phyloP scores from a whole-genome alignment of 2,329 filamentous ascomycete genomes.

The Colletotrichum sp. region DNA sequence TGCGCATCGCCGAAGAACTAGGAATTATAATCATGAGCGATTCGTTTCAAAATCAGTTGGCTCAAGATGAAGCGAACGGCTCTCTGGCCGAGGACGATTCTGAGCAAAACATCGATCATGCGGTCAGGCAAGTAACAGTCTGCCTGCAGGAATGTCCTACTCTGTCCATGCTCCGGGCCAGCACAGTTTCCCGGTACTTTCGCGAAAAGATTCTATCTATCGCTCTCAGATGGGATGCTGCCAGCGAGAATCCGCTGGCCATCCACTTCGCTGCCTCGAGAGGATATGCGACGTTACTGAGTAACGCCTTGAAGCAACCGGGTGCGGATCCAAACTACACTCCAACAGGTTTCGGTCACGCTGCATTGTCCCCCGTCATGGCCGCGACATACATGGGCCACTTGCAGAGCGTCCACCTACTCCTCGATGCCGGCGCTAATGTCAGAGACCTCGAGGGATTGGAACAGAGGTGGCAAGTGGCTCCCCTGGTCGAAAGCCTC shows the following conservation, averaged over 20 bases:
- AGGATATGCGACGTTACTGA: background rate
- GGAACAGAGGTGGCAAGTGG: background rate
- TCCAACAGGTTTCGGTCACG: background rate
- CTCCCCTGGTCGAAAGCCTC: background rate
- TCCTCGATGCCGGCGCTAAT: background rate
- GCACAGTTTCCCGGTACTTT: background rate
- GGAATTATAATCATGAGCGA: background rate
- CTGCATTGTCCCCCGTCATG: background rate
- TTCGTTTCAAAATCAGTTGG: background rate
- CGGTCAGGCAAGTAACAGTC: background rate
- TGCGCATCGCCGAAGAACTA: background rate
- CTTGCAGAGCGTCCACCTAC: background rate
- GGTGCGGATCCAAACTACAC: background rate
- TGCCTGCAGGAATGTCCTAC: background rate
- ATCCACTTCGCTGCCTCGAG: background rate
- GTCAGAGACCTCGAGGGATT: background rate
- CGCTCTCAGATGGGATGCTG: background rate
- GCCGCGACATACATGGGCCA: background rate
- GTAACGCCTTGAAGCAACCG: background rate
- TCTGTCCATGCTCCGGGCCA: background rate
- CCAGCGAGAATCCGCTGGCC: background rate
- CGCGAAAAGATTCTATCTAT: background rate
- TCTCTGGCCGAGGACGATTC: background rate
- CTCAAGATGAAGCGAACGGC: background rate
- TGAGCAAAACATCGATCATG: background rate